Evolutionary conservation across 164 flowering plant genomes (phyloP), one percentile per base, ranked within the genome.

Genomic region (Berberis thunbergii): DNA sequence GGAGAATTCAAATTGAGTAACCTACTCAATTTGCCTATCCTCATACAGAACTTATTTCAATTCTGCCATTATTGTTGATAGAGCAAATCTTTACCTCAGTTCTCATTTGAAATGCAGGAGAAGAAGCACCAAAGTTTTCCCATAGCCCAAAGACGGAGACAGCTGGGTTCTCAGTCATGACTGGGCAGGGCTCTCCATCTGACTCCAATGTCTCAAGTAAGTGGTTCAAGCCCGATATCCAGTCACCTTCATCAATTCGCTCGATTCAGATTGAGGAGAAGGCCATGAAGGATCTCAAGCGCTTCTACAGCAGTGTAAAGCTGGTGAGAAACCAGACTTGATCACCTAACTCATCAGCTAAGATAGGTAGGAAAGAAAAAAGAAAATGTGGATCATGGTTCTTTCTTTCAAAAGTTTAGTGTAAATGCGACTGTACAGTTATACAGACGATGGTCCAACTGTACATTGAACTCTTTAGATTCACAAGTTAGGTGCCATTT

Each of bases 221-320:
- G 67, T 91, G 97, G 97, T 95, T 87, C 83, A 92, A 86, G 67
- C 96, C 96, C 0, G 98, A 89, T 63, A 64, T 63, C 46, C 83
- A 85, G 9, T 46, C 80, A 4, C 83, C 98, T 8, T 89, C 98
- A 12, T 85, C 97, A 1, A 73, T 92, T n/a, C 93, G 97, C 39
- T 86, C 93, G 4, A 92, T 95, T 70, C 99, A 95, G 82, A 91
- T 95, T 0, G 99, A 95, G 74, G 99, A 91, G 71, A 85, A 62
- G 78, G 99, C 97, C 13, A 91, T 95, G 62, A 95, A 95, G 76
- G 99, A 95, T 69, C 86, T 95, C 46, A 89, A 82, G 72, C 96
- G 97, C 68, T 87, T 85, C 70, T 95, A 95, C 82, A 86, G 85
- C 79, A 81, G 77, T 49, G 99, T 95, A 9, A 91, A 86, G 78